Conservation (phyloP, 257 asterid species). For the Pogostemon cablin region DNA sequence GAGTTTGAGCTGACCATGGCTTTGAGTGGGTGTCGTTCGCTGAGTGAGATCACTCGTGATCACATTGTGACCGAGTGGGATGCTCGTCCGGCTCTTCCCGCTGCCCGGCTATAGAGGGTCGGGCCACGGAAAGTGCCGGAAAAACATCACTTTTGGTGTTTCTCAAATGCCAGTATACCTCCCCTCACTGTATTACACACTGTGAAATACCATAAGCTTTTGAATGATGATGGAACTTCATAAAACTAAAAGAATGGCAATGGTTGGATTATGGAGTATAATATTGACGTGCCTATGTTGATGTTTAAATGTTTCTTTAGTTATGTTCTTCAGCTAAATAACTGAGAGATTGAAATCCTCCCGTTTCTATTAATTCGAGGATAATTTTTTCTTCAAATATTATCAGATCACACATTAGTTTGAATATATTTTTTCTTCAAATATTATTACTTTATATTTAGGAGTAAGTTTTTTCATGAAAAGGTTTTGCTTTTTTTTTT, state of each 20-base stretch:
- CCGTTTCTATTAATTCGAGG: too few relatives aligned
- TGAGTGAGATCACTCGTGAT: conserved; percentile 78
- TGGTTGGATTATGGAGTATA: background rate
- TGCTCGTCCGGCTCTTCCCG: conserved; percentile 52
- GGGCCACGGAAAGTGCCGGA: conserved; percentile 16
- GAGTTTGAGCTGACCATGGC: conserved; percentile 98
- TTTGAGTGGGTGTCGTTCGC: conserved; percentile 78
- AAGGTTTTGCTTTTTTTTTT: too few relatives aligned
- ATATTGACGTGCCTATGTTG: background rate
- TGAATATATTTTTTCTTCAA: too few relatives aligned
- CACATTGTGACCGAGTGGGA: conserved; percentile 89
- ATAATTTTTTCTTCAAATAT: too few relatives aligned
- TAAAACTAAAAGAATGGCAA: conserved; percentile 13
- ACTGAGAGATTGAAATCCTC: too few relatives aligned
- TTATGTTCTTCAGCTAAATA: too few relatives aligned
- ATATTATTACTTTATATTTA: too few relatives aligned
- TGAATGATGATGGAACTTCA: conserved; percentile 32
- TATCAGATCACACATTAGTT: too few relatives aligned
- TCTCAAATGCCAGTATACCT: conserved; percentile 29
- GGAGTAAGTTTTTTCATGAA: too few relatives aligned
- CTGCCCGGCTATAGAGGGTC: conserved; percentile 58
- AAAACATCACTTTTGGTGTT: conserved; percentile 24
- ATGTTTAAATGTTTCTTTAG: too few relatives aligned
- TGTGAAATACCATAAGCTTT: conserved; percentile 29
- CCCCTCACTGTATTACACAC: conserved; percentile 27